Conservation (phyloP, 192 early-diverging fungal species). For the Dissophora globulifera region DNA sequence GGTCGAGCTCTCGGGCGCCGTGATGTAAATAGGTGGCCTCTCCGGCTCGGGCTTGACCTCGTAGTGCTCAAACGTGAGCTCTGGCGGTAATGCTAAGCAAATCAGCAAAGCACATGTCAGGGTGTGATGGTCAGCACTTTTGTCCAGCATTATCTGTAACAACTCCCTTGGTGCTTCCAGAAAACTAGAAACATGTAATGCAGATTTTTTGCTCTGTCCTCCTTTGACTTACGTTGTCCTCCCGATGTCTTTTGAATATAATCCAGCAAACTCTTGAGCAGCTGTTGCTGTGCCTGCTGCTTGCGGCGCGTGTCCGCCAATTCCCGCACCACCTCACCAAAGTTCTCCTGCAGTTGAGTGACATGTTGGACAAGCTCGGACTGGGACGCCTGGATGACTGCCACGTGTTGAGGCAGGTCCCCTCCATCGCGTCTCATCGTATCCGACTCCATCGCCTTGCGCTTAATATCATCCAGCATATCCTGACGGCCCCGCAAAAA, state of each 20-base stretch:
- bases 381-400: conserved; percentile 81
- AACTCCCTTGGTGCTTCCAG: too few species aligned
- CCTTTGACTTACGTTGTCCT: conserved; percentile 53
- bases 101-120: too few species aligned
- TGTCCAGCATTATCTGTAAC: too few species aligned
- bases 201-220: too few species aligned
- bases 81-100: conserved; percentile 47
- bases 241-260: conserved; percentile 61
- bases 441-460: conserved; percentile 91
- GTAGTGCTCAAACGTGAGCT: conserved; percentile 57
- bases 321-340: conserved; percentile 76
- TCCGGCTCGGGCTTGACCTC: conserved; percentile 59
- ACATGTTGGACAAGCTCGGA: conserved; percentile 79
- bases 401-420: conserved; percentile 79
- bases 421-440: conserved; percentile 76
- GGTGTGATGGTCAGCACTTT: too few species aligned
- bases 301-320: conserved; percentile 77
- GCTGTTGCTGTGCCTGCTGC: conserved; percentile 72
- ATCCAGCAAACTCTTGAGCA: conserved; percentile 74
- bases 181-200: too few species aligned
- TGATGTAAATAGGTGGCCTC: conserved; percentile 65
- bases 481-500: conserved; percentile 81
- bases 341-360: conserved; percentile 77
- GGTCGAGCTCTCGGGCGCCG: conserved; percentile 59
- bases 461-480: conserved; percentile 89